Percentiles rank a stretch among this genome's conserved stretches.
Conservation (phyloP, 106 monocot genomes). For the Allium fistulosum region DNA sequence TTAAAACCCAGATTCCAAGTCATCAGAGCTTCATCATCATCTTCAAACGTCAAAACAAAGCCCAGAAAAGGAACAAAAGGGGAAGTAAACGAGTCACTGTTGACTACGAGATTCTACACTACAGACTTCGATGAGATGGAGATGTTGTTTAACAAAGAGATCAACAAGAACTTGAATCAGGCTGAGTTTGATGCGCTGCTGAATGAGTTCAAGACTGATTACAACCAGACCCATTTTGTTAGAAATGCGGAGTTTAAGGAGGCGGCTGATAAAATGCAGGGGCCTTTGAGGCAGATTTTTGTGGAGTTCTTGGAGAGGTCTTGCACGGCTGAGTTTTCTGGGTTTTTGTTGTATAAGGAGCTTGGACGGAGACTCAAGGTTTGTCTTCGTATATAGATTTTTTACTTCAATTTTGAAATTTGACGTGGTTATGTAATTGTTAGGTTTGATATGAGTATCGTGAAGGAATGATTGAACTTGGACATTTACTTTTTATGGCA, state of each 20-base stretch:
- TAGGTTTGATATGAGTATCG: too few species aligned
- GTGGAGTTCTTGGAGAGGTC: constrained; percentile 98
- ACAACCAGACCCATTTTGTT: constrained; percentile 98
- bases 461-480: too few species aligned
- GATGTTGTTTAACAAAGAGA: constrained; percentile 76
- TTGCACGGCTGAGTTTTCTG: constrained; percentile 99
- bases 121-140: constrained; percentile 99
- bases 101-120: constrained; percentile 90
- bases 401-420: too few species aligned
- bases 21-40: constrained; percentile 14
- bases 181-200: constrained; percentile 82
- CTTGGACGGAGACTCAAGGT: constrained; percentile 96
- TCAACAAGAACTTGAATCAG: constrained; percentile 88
- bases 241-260: constrained; percentile 84
- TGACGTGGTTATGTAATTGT: too few species aligned
- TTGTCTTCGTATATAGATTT: neutral
- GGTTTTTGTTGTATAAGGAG: constrained; percentile 98
- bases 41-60: constrained; percentile 4
- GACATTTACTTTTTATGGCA: too few species aligned
- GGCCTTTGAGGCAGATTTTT: constrained; percentile 77
- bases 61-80: constrained; percentile 31
- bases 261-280: constrained; percentile 85
- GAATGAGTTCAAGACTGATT: constrained; percentile 94
- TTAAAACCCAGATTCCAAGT: constrained; percentile 22
- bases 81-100: constrained; percentile 71